phyloP scores from a whole-genome alignment of 2,329 filamentous ascomycete genomes.

The Cercospora sp. region DNA sequence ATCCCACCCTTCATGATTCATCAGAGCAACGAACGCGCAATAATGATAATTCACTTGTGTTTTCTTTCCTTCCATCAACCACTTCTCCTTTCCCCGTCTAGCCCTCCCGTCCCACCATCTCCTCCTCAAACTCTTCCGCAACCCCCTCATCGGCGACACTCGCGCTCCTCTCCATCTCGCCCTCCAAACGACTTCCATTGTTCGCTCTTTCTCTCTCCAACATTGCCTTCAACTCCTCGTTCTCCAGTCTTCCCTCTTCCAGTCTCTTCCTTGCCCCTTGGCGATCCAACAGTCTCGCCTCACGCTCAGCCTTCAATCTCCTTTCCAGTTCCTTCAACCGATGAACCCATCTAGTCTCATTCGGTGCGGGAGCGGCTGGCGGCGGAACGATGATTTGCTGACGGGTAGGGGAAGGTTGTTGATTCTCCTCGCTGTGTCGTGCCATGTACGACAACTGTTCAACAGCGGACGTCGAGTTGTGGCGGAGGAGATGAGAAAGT shows the following conservation, averaged over 20 bases:
- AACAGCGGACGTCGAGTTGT: slow-evolving; percentile 55
- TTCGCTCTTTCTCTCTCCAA: slow-evolving; percentile 54
- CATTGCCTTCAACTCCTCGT: slow-evolving; percentile 66
- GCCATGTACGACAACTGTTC: slow-evolving; percentile 41
- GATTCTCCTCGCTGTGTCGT: slow-evolving; percentile 19
- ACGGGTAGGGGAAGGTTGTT: slow-evolving; percentile 33
- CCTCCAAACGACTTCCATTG: slow-evolving; percentile 3
- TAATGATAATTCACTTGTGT: not conserved
- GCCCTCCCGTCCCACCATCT: not conserved
- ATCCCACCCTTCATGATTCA: not conserved
- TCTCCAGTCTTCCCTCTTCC: slow-evolving; percentile 73
- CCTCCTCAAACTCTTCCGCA: not conserved
- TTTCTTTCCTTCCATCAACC: not conserved
- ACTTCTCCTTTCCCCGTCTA: not conserved
- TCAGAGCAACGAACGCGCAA: not conserved
- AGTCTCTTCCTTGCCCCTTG: slow-evolving; percentile 78
- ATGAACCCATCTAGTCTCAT: slow-evolving; percentile 79
- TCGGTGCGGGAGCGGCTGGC: slow-evolving; percentile 44
- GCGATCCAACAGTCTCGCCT: slow-evolving; percentile 80
- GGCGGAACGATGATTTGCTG: slow-evolving; percentile 50
- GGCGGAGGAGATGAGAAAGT: slow-evolving; percentile 55
- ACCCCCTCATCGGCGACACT: not conserved
- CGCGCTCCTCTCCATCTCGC: not conserved
- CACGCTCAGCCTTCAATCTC: slow-evolving; percentile 84
- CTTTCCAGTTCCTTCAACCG: slow-evolving; percentile 83